A percentile compares a stretch with the other conserved stretches of the same genome.
Conservation (phyloP, 305 asterid genomes). For the Euphrasia arctica region DNA sequence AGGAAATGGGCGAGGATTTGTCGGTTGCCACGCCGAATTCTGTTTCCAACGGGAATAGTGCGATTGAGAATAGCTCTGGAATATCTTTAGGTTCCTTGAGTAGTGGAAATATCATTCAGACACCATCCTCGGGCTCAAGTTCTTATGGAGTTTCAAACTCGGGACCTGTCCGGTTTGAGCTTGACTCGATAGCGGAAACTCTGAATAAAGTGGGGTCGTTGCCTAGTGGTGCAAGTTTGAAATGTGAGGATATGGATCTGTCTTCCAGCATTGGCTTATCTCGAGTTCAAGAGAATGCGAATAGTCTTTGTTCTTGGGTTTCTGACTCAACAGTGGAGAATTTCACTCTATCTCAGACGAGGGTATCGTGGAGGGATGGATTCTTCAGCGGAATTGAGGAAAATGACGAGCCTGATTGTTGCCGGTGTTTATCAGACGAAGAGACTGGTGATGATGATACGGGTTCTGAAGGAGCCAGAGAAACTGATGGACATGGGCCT, state of each 20-base stretch:
- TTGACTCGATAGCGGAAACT: conserved; percentile 31
- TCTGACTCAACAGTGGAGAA: conserved; percentile 46
- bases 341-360: conserved; percentile 51
- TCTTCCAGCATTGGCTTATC: neutral
- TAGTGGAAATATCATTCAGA: conserved; percentile 56
- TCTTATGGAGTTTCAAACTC: conserved; percentile 24
- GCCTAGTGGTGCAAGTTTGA: conserved; percentile 11
- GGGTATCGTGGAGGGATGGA: conserved; percentile 73
- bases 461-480: no score
- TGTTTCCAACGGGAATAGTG: conserved; percentile 11
- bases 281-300: conserved; percentile 17
- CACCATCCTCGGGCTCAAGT: conserved; percentile 52
- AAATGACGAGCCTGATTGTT: conserved; percentile 54
- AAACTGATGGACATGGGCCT: neutral
- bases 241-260: neutral
- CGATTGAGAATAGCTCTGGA: conserved; percentile 33
- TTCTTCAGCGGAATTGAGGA: conserved; percentile 35
- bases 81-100: conserved; percentile 33
- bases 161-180: conserved; percentile 27
- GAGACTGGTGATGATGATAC: conserved; percentile 30
- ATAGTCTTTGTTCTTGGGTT: conserved; percentile 44
- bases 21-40: conserved; percentile 18
- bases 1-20: conserved; percentile 24
- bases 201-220: conserved; percentile 35
- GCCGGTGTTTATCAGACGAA: conserved; percentile 73